Evolutionary conservation across 805 yeast species (phyloP), one percentile per base, ranked within the genome.

Genomic region (Brettanomyces custersianus): DNA sequence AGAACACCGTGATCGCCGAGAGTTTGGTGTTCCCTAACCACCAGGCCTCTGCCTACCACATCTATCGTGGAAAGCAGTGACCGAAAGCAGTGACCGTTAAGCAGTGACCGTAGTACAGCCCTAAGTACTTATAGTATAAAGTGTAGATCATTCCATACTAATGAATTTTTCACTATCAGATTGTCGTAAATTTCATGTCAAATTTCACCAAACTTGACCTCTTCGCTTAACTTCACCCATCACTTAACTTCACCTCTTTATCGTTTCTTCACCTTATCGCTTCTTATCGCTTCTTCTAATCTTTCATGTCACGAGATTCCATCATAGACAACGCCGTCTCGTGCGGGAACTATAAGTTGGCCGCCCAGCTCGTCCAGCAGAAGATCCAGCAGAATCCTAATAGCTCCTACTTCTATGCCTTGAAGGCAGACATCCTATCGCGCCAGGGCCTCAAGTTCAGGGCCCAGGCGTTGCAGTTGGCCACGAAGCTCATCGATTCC

Each of bases 21-120:
- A 67, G 85, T 13, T 66, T 88, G 54, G 78, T 90, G 10, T 84
- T 87, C 63, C 84, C 95, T 13, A 71, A 77, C 31, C 79, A 82
- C 63, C 96, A 88, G 65, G 95, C 94, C 4, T 70, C 83, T 40
- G 77, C 94, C 6, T 61, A 66, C 46, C 84, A 80, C 52, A 57
- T 80, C 24, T 65, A 77, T 64, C 48, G 57, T 39, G 43, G 17
- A 30, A 13, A 29, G 31, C 31, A 28, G 6, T 28, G 31, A 28
- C 2, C n/a, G 6, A n/a, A n/a, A n/a, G n/a, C n/a, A n/a, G n/a
- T n/a, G n/a, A n/a, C n/a, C n/a, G n/a, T n/a, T n/a, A n/a, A n/a
- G n/a, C n/a, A n/a, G n/a, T n/a, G n/a, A n/a, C n/a, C n/a, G n/a
- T n/a, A n/a, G n/a, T n/a, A n/a, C n/a, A n/a, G n/a, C n/a, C n/a